Evolutionary conservation across 2,329 filamentous ascomycete genomes (phyloP), one percentile per base, ranked within the genome.

Genomic region (Botryosphaeria dothidea): DNA sequence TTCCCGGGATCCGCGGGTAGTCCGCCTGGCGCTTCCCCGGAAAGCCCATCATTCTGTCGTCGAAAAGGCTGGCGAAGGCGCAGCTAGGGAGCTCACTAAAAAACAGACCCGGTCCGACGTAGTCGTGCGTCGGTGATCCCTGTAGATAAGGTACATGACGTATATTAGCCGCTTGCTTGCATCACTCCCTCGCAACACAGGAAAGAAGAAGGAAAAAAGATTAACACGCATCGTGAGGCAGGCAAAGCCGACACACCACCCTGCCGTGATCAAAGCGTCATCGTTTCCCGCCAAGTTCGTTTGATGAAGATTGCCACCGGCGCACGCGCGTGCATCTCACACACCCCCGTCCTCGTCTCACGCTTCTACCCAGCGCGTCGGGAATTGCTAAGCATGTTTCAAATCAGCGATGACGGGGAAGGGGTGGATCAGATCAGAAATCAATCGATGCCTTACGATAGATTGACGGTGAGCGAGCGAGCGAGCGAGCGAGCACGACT

Each of bases 51-150:
- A n/a, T n/a, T n/a, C n/a, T n/a, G n/a, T n/a, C n/a, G n/a, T n/a
- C n/a, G n/a, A 41, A 41, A 41, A 41, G 17, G 38, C 38, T 41
- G 38, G 38, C 38, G 15, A 41, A 17, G 17, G 31, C 31, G 31
- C 11, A 34, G n/a, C n/a, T 34, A 11, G 31, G 31, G 6, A 34
- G 11, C 6, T 5, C 31, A 34, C 5, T 6, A 34, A 34, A 34
- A 34, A 34, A 11, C 31, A 6, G 6, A 34, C 31, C 11, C n/a
- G n/a, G n/a, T n/a, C 21, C 46, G 46, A 31, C 46, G 45, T 51
- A 36, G 54, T 58, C n/a, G 38, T 29, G 38, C 54, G 25, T 45
- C 54, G 54, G 11, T 21, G 36, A 58, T 58, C 54, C 54, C 54
- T 43, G 54, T 19, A 13, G 17, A 43, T 43, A 21, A 27, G 36